Evolutionary conservation across 176 grass and related monocot genomes (phyloP).

Genomic region (Phoenix roebelenii): DNA sequence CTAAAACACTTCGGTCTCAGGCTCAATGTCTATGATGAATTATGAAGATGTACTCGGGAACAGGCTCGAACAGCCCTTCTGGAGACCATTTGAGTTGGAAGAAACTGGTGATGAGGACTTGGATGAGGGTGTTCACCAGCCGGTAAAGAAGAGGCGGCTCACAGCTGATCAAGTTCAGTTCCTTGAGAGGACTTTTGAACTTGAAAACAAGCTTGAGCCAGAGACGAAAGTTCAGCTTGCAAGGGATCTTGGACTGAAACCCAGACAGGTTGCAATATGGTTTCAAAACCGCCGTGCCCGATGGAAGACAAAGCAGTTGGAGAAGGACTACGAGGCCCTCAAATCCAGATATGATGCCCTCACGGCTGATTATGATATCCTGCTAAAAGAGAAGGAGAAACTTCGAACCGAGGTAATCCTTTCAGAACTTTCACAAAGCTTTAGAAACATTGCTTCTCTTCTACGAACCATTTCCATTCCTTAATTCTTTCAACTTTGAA

Average conservation of each 20-base stretch:
- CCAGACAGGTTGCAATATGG: conserved; percentile 7
- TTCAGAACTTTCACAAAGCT: too few relatives aligned
- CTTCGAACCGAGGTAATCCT: not conserved
- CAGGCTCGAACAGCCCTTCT: not conserved
- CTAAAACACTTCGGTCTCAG: not conserved
- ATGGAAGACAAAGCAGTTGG: conserved; percentile 4
- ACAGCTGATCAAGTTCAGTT: conserved; percentile 1
- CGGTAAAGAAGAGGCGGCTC: conserved; percentile 1
- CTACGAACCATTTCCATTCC: too few relatives aligned
- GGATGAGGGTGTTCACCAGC: not conserved
- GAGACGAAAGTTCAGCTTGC: conserved; percentile 6
- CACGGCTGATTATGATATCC: not conserved
- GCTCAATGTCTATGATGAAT: conserved; percentile 2
- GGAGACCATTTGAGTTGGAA: not conserved
- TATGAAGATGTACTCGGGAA: not conserved
- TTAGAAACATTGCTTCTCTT: too few relatives aligned
- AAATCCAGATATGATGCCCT: not conserved
- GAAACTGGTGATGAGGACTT: not conserved
- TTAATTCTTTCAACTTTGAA: too few relatives aligned
- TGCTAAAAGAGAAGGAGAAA: not conserved
- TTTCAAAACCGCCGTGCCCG: conserved; percentile 8
- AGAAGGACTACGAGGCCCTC: conserved; percentile 6
- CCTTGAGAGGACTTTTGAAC: not conserved
- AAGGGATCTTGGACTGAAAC: conserved; percentile 1
- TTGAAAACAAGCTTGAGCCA: conserved; percentile 1